phyloP scores from a whole-genome alignment of 208 protist species.

The Crithidia bombi region DNA sequence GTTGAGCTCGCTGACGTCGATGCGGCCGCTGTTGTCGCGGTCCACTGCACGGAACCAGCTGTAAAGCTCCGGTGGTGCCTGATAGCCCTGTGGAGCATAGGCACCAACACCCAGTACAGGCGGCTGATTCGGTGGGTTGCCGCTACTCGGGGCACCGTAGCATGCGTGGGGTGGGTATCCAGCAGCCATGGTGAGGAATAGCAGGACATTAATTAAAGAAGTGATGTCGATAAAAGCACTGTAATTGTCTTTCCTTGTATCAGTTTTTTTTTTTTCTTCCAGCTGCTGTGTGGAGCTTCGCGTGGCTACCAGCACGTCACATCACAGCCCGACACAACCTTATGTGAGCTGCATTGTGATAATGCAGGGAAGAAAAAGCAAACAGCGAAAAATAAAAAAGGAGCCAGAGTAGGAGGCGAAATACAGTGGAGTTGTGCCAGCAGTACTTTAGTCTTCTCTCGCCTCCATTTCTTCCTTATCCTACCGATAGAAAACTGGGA shows the following conservation, averaged over 20 bases:
- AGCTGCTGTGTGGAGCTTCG: neutral
- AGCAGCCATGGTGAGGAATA: neutral
- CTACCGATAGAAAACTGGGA: no score
- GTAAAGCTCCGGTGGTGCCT: conserved; percentile 31
- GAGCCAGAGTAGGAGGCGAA: neutral
- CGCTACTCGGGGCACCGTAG: conserved; percentile 10
- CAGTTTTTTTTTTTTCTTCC: no score
- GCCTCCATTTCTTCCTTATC: no score
- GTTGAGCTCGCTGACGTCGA: conserved; percentile 71
- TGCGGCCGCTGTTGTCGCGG: conserved; percentile 52
- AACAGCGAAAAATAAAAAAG: conserved; percentile 10
- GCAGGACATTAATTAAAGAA: neutral
- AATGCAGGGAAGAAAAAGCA: conserved; percentile 6
- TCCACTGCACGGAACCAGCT: conserved; percentile 77
- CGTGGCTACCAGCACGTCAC: neutral
- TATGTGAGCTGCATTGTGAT: no score
- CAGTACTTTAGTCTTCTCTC: no score
- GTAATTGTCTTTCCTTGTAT: no score
- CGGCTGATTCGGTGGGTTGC: neutral
- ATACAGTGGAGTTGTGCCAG: no score
- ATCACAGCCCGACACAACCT: neutral
- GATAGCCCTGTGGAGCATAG: conserved; percentile 16
- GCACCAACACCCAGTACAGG: neutral
- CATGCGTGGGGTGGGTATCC: neutral
- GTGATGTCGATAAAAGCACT: neutral